phyloP scores from a whole-genome alignment of 768 basidiomycete species.

The Xerocomus potaroensis region DNA sequence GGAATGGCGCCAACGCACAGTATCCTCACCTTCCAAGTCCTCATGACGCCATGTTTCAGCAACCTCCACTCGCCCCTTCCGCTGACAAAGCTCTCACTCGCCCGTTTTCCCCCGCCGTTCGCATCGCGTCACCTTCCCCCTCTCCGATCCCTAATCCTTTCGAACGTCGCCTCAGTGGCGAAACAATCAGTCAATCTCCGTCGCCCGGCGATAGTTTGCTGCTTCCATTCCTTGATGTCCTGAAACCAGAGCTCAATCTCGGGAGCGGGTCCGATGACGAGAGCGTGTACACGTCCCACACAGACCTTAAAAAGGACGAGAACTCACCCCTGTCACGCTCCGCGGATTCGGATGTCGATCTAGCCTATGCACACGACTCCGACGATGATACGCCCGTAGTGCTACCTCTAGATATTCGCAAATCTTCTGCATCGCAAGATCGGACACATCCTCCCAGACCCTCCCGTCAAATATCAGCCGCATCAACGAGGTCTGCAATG shows the following conservation, averaged over 20 bases:
- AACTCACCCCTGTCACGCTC: conserved; percentile 24
- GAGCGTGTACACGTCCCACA: conserved; percentile 32
- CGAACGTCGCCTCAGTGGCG: conserved; percentile 87
- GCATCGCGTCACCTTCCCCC: conserved; percentile 29
- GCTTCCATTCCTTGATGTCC: conserved; percentile 57
- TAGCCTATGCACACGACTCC: conserved; percentile 36
- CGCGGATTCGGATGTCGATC: conserved; percentile 28
- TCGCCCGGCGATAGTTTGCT: conserved; percentile 27
- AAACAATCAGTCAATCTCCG: conserved; percentile 24
- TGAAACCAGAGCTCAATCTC: conserved; percentile 30
- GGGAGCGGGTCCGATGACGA: conserved; percentile 31
- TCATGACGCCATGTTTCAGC: conserved; percentile 9
- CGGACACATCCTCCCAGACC: conserved; percentile 20
- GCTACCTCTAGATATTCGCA: conserved; percentile 25
- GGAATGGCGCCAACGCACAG: conserved; percentile 10
- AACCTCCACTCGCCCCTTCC: conserved; percentile 2
- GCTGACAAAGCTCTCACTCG: conserved; percentile 18
- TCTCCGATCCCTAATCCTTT: conserved; percentile 81
- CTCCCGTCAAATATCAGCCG: conserved; percentile 25
- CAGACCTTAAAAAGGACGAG: conserved; percentile 21
- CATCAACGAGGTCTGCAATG: conserved; percentile 19
- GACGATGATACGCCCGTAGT: conserved; percentile 33
- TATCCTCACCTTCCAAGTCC: conserved; percentile 20
- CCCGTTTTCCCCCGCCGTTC: conserved; percentile 20
- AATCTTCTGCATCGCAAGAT: conserved; percentile 12